Evolutionary conservation across 2,329 filamentous ascomycete genomes (phyloP).

Genomic region (Colletotrichum brevisporum): DNA sequence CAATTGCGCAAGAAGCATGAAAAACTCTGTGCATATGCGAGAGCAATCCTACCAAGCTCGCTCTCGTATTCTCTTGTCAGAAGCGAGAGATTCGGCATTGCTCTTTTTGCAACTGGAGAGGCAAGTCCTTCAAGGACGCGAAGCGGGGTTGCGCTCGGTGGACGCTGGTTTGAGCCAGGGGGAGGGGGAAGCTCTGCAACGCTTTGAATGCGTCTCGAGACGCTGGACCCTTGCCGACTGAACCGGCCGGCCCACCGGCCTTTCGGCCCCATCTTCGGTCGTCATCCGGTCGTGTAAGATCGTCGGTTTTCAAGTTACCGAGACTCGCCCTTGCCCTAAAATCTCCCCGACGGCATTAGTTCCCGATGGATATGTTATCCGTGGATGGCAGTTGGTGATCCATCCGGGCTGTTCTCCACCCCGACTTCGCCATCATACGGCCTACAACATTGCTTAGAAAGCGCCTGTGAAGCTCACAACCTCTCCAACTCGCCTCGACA

Average conservation of each 20-base stretch:
- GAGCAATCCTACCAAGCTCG: not conserved
- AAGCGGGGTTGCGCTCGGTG: not conserved
- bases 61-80: not conserved
- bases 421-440: too few species aligned
- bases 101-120: too few species aligned
- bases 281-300: conserved; percentile 1
- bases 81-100: too few species aligned
- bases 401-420: too few species aligned
- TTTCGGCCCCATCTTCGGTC: conserved; percentile 4
- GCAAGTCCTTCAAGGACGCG: too few species aligned
- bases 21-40: not conserved
- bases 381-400: too few species aligned
- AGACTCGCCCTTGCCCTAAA: too few species aligned
- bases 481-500: too few species aligned
- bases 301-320: not conserved
- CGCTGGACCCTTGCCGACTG: conserved; percentile 5
- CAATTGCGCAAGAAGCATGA: not conserved
- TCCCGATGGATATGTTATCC: too few species aligned
- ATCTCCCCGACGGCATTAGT: too few species aligned
- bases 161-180: not conserved
- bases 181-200: not conserved
- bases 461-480: too few species aligned
- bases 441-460: too few species aligned
- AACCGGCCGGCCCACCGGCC: not conserved
- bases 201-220: conserved; percentile 4